A percentile compares a stretch with the other conserved stretches of the same genome.
Evolutionary conservation across 2,329 filamentous ascomycete species (phyloP).

Genomic region (Scedosporium boydii): DNA sequence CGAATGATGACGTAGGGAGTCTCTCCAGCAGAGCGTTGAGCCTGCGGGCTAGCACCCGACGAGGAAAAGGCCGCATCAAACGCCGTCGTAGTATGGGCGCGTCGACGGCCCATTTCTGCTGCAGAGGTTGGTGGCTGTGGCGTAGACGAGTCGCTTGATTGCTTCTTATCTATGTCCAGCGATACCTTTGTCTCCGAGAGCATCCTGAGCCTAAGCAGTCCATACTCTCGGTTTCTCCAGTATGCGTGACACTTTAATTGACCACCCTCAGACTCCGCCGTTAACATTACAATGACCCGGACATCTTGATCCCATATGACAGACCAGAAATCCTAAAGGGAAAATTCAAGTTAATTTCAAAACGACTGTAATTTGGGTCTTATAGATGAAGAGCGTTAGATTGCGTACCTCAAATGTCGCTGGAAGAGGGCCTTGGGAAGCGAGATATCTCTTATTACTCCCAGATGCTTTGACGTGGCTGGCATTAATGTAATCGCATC

Average conservation of each 20-base stretch:
- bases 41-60: constrained; percentile 12
- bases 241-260: constrained; percentile 94
- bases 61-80: constrained; percentile 22
- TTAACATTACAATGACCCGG: constrained; percentile 91
- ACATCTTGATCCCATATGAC: constrained; percentile 96
- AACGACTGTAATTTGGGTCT: neutral
- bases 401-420: constrained; percentile 74
- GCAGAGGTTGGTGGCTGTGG: neutral
- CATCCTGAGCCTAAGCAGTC: constrained; percentile 62
- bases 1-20: constrained; percentile 72
- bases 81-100: constrained; percentile 45
- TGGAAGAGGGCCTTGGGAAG: constrained; percentile 86
- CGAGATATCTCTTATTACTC: constrained; percentile 90
- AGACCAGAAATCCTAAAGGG: constrained; percentile 82
- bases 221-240: constrained; percentile 75
- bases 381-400: no score
- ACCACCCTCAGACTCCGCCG: constrained; percentile 85
- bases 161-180: constrained; percentile 50
- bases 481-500: constrained; percentile 93
- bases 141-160: constrained; percentile 3
- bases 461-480: constrained; percentile 72
- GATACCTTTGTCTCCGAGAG: constrained; percentile 77
- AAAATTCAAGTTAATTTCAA: neutral
- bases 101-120: constrained; percentile 34
- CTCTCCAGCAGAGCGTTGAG: constrained; percentile 31